phyloP scores from a whole-genome alignment of 768 basidiomycete species.

The Xanthoconium stramineum region DNA sequence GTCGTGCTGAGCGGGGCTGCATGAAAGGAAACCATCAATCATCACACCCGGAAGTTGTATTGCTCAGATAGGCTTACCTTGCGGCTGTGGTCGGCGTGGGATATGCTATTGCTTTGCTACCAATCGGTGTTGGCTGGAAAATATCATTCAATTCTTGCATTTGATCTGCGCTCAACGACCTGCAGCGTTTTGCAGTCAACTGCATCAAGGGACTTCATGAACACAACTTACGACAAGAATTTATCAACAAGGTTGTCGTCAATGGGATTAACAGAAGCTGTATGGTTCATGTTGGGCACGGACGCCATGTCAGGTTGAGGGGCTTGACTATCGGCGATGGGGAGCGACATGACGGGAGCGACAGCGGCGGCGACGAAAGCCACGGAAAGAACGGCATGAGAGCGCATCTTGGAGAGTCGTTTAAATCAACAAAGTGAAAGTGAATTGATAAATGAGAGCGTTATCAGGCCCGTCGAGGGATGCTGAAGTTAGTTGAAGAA shows the following conservation, averaged over 20 bases:
- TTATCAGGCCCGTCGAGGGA: conserved; percentile 12
- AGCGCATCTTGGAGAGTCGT: conserved; percentile 12
- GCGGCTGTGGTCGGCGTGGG: neutral
- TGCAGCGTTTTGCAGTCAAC: neutral
- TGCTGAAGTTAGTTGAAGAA: conserved; percentile 10
- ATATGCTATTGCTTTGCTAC: neutral
- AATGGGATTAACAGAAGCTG: neutral
- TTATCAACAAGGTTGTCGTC: neutral
- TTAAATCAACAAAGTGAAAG: neutral
- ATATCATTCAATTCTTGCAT: neutral
- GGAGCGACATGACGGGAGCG: conserved; percentile 6
- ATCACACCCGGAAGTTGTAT: neutral
- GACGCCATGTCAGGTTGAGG: neutral
- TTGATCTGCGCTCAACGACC: neutral
- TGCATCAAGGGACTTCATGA: neutral
- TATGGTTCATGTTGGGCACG: neutral
- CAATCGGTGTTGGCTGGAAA: neutral
- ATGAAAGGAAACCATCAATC: neutral
- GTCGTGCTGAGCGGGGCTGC: neutral
- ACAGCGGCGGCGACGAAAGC: conserved; percentile 2
- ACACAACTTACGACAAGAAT: neutral
- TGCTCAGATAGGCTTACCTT: neutral
- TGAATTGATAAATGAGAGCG: conserved; percentile 4
- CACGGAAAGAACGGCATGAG: conserved; percentile 1
- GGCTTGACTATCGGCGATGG: neutral